Conservation (phyloP, 257 asterid genomes). For the Nicotiana knightiana region DNA sequence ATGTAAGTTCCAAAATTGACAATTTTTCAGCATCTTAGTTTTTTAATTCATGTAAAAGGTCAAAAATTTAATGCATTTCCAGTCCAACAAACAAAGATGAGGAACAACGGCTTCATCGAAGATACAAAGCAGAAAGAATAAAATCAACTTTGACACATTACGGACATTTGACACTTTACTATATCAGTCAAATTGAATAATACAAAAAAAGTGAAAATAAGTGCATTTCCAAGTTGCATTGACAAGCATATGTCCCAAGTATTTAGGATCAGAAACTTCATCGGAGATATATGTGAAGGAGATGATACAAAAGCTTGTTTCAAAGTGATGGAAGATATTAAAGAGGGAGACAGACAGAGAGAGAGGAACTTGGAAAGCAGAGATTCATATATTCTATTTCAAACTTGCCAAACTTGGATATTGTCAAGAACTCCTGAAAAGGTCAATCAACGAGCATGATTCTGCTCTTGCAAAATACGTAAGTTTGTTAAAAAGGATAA, state of each 20-base stretch:
- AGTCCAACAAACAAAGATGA: background rate
- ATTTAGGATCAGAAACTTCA: background rate
- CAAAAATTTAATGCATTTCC: background rate
- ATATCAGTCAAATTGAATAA: background rate
- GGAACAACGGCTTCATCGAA: background rate
- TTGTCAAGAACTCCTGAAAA: background rate
- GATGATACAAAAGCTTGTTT: background rate
- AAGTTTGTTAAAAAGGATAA: background rate
- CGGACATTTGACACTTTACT: background rate
- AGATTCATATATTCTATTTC: constrained; percentile 1
- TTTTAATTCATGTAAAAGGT: background rate
- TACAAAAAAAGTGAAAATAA: background rate
- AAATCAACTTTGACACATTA: background rate
- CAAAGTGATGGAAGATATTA: background rate
- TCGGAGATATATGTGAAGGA: background rate
- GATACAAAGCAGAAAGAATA: background rate
- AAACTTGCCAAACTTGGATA: background rate
- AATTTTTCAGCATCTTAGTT: background rate
- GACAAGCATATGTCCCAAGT: background rate
- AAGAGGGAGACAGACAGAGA: background rate
- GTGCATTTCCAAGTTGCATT: background rate
- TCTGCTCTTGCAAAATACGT: background rate
- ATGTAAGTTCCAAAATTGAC: background rate
- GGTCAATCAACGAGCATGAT: background rate
- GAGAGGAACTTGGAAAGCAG: background rate